Base-by-base conservation (phyloP, 139 green algal genomes). In the Chlorella ohadii region DNA sequence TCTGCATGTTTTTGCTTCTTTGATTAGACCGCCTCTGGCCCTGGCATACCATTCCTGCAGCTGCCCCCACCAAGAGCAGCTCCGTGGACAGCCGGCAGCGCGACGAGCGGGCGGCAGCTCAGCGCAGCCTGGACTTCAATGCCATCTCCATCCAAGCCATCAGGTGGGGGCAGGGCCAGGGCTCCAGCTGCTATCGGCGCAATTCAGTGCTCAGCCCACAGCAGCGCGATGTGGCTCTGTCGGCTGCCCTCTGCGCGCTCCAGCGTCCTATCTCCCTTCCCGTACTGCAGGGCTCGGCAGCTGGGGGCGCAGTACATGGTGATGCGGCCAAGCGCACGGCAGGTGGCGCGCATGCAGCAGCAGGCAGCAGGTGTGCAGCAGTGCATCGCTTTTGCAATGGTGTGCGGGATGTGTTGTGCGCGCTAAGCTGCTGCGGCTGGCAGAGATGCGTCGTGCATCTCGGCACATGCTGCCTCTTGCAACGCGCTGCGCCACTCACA, bases 111-210 rank as follows among this genome's bases (percentile, higher is more conserved):
- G 17, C 74, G 1, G 28, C 55, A 0, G 59, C 74, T 23, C 47
- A 65, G 36, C 74, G 74, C 74, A 57, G 55, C 74, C 74, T 81
- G 56, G 57, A 71, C 33, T 81, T 81, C 56, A 70, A 81, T 34
- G 33, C 34, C 11, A 38, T 81, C 74, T 38, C 17, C 19, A 59
- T 36, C 4, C 56, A 36, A 25, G 74, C 74, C 12, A 51, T 70
- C 56, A 81, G 74, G 74, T 67, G 55, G 1, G 72, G 9, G n/a
- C n/a, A n/a, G n/a, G n/a, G n/a, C n/a, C n/a, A n/a, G n/a, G n/a
- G n/a, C n/a, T n/a, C n/a, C n/a, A n/a, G n/a, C n/a, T n/a, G n/a
- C n/a, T n/a, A n/a, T n/a, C n/a, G n/a, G n/a, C n/a, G n/a, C n/a
- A n/a, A n/a, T n/a, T n/a, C n/a, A n/a, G n/a, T n/a, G n/a, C n/a